Evolutionary conservation across 345 rosid species (phyloP).

Genomic region (Hibiscus tridactylites): DNA sequence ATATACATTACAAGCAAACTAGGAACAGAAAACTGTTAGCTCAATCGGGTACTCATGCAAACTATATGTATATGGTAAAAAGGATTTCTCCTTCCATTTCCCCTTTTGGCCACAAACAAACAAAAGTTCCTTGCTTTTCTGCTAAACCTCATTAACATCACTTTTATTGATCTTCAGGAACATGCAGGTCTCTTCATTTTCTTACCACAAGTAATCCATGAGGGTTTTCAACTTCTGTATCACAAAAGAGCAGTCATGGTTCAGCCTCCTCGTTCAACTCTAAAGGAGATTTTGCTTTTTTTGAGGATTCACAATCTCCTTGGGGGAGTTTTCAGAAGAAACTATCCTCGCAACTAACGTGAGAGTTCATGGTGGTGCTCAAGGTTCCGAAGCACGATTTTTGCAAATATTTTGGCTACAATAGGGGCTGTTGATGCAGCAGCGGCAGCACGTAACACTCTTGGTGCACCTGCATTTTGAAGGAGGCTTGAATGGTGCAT

Average conservation of each 20-base stretch:
- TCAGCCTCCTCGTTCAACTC: neutral
- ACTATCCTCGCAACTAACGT: neutral
- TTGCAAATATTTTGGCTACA: slow-evolving; percentile 69
- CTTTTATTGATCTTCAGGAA: neutral
- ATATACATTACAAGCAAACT: too few species aligned
- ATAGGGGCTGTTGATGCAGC: slow-evolving; percentile 76
- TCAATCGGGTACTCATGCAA: too few species aligned
- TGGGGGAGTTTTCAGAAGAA: too few species aligned
- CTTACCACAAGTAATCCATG: neutral
- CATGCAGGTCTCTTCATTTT: neutral
- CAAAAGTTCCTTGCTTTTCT: neutral
- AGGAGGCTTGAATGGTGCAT: slow-evolving; percentile 15
- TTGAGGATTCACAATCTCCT: too few species aligned
- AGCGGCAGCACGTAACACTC: slow-evolving; percentile 74
- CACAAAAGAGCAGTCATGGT: too few species aligned
- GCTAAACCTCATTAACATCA: neutral
- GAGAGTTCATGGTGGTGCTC: slow-evolving; percentile 58
- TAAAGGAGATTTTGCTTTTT: slow-evolving; percentile 7
- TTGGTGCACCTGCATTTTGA: slow-evolving; percentile 75
- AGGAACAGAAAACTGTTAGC: too few species aligned
- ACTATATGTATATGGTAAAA: too few species aligned
- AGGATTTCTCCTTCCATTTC: too few species aligned
- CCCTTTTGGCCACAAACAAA: neutral
- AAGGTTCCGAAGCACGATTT: slow-evolving; percentile 76
- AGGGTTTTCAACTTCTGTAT: too few species aligned